A percentile compares a stretch with the other conserved stretches of the same genome.
These are phyloP conservation scores for Plantago rigida DNA, from an alignment of 305 asterid genomes.

Conservation along the genomic window DNA sequence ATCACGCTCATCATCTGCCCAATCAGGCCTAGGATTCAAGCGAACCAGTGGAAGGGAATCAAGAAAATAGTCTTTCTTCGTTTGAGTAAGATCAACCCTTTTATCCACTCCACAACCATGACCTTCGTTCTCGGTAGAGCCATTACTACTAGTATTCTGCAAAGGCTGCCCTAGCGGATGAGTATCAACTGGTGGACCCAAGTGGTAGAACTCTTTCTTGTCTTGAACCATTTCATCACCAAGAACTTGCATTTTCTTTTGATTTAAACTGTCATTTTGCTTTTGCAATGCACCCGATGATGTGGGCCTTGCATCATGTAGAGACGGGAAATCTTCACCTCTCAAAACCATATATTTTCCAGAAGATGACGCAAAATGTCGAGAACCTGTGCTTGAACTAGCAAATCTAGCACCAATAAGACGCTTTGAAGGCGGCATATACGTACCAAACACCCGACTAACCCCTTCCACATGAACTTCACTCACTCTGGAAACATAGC, in stretches of 20 bases:
- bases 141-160: slow-evolving; percentile 33
- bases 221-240: slow-evolving; percentile 42
- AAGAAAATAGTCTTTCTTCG: slow-evolving; percentile 45
- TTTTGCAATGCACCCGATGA: slow-evolving; percentile 60
- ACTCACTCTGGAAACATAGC: slow-evolving; percentile 41
- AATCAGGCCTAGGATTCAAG: slow-evolving; percentile 79
- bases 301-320: slow-evolving; percentile 75
- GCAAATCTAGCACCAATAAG: slow-evolving; percentile 36
- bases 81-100: slow-evolving; percentile 35
- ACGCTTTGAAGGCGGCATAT: slow-evolving; percentile 76
- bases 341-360: slow-evolving; percentile 72
- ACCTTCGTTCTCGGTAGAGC: slow-evolving; percentile 37
- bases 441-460: slow-evolving; percentile 43
- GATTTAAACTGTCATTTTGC: slow-evolving; percentile 50
- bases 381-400: slow-evolving; percentile 35
- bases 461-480: slow-evolving; percentile 36
- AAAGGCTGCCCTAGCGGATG: slow-evolving; percentile 41
- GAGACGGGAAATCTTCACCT: slow-evolving; percentile 97
- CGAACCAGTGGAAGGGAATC: slow-evolving; percentile 75
- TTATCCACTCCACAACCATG: slow-evolving; percentile 32
- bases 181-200: slow-evolving; percentile 41
- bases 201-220: slow-evolving; percentile 38
- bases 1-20: slow-evolving; percentile 99
- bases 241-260: slow-evolving; percentile 50
- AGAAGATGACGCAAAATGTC: slow-evolving; percentile 34